Base-by-base conservation (phyloP, 139 green algal species). In the Astrephomene gubernaculifera region DNA sequence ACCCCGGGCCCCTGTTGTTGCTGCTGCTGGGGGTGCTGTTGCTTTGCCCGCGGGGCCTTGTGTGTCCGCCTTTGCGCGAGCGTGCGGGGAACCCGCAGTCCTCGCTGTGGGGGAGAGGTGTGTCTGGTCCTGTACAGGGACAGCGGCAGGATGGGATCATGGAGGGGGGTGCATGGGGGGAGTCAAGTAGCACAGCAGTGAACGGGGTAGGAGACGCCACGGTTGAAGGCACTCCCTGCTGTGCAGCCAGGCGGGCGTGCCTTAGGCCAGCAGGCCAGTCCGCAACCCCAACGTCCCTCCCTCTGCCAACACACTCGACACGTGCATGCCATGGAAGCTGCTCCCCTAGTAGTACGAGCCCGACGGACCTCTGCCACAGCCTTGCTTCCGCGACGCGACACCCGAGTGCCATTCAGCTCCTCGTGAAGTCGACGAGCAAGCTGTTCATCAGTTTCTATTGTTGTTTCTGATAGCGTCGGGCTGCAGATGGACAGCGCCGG, bases 391-490 rank as follows among this genome's bases (percentile, higher is more conserved):
- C 90, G 89, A 4, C 83, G 87, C 10, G 72, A 79, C 43, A 67
- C 49, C 19, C 89, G 85, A 9, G 63, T 90, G 36, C 86, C 89
- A 41, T 94, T 94, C 5, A 94, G 87, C 78, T 94, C 83, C 41
- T 94, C 87, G 75, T 96, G 93, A 68, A 96, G 86, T 1, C 90
- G 86, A 31, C 93, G 89, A 0, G 93, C 93, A 43, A 96, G 53
- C 82, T 96, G 87, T 72, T 94, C 93, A 39, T 96, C 93, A 39
- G 39, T 84, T 35, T 84, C 78, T 3, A 33, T 44, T 19, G 31
- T 25, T 1, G 43, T 43, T 0, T 84, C 78, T 52, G 78, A 38
- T 24, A 84, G 10, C 0, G 31, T 33, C 3, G 78, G 78, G 44
- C 78, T 84, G 24, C 71, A 67, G 31, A 80, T 44, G 5, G 43